These are phyloP conservation scores for Akanthomyces lecanii DNA, from an alignment of 2,329 filamentous ascomycete species.

Conservation along the genomic window DNA sequence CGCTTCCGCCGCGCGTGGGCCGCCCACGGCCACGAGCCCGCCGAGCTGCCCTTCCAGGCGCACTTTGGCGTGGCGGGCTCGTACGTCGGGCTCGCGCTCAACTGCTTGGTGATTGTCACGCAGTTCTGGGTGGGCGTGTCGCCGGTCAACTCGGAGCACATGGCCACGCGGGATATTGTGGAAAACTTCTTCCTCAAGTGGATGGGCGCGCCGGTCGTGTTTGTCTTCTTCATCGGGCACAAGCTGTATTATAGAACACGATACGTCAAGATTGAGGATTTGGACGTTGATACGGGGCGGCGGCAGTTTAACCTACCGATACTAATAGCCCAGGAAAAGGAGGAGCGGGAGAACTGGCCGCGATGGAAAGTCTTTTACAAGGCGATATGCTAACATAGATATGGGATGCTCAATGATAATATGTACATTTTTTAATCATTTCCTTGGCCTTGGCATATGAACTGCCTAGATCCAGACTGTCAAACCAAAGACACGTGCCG, in stretches of 20 bases:
- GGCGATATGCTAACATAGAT: conserved; percentile 51
- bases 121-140: conserved; percentile 79
- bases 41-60: conserved; percentile 70
- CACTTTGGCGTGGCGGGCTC: conserved; percentile 71
- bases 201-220: conserved; percentile 59
- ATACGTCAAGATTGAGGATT: conserved; percentile 60
- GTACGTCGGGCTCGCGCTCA: conserved; percentile 70
- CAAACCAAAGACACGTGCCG: neutral
- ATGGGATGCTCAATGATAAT: neutral
- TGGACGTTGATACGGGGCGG: conserved; percentile 76
- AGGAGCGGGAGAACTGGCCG: conserved; percentile 64
- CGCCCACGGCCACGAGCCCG: conserved; percentile 56
- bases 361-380: conserved; percentile 67
- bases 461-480: neutral
- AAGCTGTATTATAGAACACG: conserved; percentile 65
- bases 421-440: neutral
- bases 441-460: neutral
- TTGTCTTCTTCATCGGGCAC: conserved; percentile 62
- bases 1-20: conserved; percentile 59
- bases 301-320: conserved; percentile 71
- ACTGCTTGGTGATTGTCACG: conserved; percentile 65
- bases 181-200: conserved; percentile 64
- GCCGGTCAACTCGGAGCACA: conserved; percentile 53
- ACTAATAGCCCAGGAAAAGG: conserved; percentile 68
- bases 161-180: conserved; percentile 41